Evolutionary conservation across 192 early-diverging fungal species (phyloP).

Genomic region (Fimicolochytrium jonesii): DNA sequence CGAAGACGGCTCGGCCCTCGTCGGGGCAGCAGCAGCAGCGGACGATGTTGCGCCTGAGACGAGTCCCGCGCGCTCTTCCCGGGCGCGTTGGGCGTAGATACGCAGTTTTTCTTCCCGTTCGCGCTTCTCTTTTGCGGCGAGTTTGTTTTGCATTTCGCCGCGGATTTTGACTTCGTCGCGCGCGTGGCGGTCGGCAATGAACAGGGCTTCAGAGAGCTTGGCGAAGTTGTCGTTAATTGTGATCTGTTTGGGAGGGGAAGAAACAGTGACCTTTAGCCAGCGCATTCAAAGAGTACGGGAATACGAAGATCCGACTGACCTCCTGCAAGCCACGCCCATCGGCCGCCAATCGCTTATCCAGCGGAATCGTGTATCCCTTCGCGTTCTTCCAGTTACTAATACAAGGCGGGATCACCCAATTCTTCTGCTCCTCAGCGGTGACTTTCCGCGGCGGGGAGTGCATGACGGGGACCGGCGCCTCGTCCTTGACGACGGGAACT

Average conservation of each 20-base stretch:
- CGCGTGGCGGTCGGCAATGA: conserved; percentile 87
- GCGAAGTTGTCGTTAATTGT: conserved; percentile 96
- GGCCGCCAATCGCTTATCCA: conserved; percentile 96
- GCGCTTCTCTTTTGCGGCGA: conserved; percentile 92
- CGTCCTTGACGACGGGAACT: conserved; percentile 75
- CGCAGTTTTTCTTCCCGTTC: conserved; percentile 89
- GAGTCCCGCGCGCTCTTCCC: conserved; percentile 77
- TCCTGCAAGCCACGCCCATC: conserved; percentile 96
- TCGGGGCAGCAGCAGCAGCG: conserved; percentile 12
- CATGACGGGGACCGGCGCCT: conserved; percentile 95
- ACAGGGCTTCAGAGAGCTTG: conserved; percentile 89
- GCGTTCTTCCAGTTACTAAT: conserved; percentile 99
- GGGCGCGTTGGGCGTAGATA: conserved; percentile 84
- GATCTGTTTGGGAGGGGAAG: conserved; percentile 22
- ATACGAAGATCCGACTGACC: conserved; percentile 34
- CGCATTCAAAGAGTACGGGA: too few species aligned
- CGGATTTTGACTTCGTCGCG: conserved; percentile 91
- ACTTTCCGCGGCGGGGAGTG: conserved; percentile 97
- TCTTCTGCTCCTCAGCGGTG: conserved; percentile 90
- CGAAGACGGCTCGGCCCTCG: neutral
- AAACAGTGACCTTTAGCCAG: too few species aligned
- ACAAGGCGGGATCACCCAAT: conserved; percentile 98
- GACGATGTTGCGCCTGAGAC: conserved; percentile 15
- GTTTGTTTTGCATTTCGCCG: conserved; percentile 81
- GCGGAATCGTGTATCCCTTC: conserved; percentile 97